Base-by-base conservation (phyloP, 148 eudicot species). In the Vaccinium vitisidaea region DNA sequence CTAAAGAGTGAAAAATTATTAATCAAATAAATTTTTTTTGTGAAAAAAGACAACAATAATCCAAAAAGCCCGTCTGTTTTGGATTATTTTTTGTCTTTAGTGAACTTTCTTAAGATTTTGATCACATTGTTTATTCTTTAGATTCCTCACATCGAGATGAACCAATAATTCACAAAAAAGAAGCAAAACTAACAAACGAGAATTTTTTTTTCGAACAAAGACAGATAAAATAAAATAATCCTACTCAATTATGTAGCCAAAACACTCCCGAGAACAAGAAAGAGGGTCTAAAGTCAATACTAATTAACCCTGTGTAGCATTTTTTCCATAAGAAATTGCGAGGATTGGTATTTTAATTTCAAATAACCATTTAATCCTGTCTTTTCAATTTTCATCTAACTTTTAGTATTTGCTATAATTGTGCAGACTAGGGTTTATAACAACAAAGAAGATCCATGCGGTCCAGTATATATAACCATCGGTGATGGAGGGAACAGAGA, bases 401-500 rank as follows among this genome's bases (percentile, higher is more conserved):
- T 23, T 63, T 13, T 23, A 63, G 7, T 15, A 15, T n/a, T 63
- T 21, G 10, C 19, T 23, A 9, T 23, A 27, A 2, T n/a, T 63
- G 70, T 63, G 70, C 30, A 63, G 70, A 63, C 30, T 21, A 63
- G 70, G 30, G 70, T 92, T 76, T 92, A 94, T 80, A 90, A 96
- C 73, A 89, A 90, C 80, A 87, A 87, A 73, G 93, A 91, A 43
- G 91, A 94, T 80, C 75, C 90, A 3, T 96, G 98, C 74, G 98
- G 92, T 63, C 98, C 98, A 1, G 59, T 94, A 13, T 90, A 96
- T 85, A 84, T 96, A 43, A 96, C 98, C 30, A 92, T 96, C 78
- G 98, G 98, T n/a, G 98, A 96, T 83, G 98, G 93, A 76, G 98
- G 98, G 15, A 90, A 94, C 85, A 87, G 93, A 90, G 96, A 93